These are phyloP conservation scores for Gossypium davidsonii DNA, from an alignment of 441 rosid species.

Conservation along the genomic window DNA sequence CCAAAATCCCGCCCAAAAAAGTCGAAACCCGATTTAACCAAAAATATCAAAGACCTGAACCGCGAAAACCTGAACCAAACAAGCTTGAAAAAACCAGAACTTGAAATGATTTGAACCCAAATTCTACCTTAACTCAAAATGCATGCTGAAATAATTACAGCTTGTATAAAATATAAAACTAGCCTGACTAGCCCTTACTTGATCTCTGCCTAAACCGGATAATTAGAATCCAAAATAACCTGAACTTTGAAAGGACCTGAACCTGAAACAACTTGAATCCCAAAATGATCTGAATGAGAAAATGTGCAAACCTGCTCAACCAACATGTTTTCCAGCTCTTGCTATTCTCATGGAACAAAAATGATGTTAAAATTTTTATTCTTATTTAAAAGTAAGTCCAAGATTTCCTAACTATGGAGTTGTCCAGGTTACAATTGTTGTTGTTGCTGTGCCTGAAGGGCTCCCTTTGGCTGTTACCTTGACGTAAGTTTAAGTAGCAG, in stretches of 20 bases:
- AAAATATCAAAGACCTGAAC: neutral
- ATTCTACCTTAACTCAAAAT: neutral
- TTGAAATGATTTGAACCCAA: neutral
- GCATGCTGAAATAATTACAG: neutral
- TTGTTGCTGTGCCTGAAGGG: conserved; percentile 98
- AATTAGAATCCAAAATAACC: neutral
- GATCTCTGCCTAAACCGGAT: neutral
- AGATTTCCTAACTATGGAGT: conserved; percentile 19
- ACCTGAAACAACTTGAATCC: neutral
- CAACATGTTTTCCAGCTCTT: neutral
- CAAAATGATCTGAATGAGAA: neutral
- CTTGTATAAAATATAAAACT: neutral
- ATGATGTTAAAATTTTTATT: neutral
- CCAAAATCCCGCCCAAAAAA: neutral
- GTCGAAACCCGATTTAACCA: neutral
- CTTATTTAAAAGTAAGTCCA: neutral
- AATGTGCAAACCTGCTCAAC: neutral
- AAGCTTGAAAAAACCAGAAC: neutral
- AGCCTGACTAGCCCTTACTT: neutral
- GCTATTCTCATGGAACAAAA: conserved; percentile 1
- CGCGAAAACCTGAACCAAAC: neutral
- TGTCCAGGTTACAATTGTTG: conserved; percentile 87
- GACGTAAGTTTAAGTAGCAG: conserved; percentile 55
- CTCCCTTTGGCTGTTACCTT: conserved; percentile 98
- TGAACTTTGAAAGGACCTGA: neutral